Base-by-base conservation (phyloP, 805 yeast genomes). In the Candida insectalens region DNA sequence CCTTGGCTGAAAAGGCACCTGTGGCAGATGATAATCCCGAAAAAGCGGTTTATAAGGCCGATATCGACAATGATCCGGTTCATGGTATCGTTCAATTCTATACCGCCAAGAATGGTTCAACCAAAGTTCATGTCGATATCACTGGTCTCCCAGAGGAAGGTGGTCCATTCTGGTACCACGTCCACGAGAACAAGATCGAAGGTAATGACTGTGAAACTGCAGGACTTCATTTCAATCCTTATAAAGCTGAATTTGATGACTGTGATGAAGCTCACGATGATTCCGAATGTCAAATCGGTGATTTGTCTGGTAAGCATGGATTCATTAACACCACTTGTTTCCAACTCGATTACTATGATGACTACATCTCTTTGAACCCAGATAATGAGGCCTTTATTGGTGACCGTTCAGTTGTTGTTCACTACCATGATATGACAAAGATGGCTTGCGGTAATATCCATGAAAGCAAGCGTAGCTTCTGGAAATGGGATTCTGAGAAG, bases 261-360 rank as follows among this genome's bases (percentile, higher is more conserved):
- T 77, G 84, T 53, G 77, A 68, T 34, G 43, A 53, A 19, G 60
- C 62, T 36, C 60, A 60, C 13, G 62, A 67, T 44, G 79, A 79
- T 53, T 53, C 76, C 6, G 60, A 52, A 23, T 80, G 85, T 51
- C 76, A 76, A 54, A 71, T 79, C 27, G 89, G 89, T 37, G 88
- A 80, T 49, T 69, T 80, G 45, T 71, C 83, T 23, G 89, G 89
- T 29, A 80, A 79, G 52, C 87, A 80, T 55, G 89, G 89, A 9
- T 68, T 60, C 58, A 75, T 81, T 47, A 68, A 77, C 49, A 67
- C 83, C 15, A 77, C 83, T 9, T 77, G 84, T 50, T 77, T 71
- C 53, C 79, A 77, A 53, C 60, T 73, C 19, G 63, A 65, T 38
- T 81, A 75, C 51, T 57, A 64, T 38, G 88, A 81, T 48, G 79